Evolutionary conservation across 1,284 basidiomycete species (phyloP).

Genomic region (Amylostereum areolatum): DNA sequence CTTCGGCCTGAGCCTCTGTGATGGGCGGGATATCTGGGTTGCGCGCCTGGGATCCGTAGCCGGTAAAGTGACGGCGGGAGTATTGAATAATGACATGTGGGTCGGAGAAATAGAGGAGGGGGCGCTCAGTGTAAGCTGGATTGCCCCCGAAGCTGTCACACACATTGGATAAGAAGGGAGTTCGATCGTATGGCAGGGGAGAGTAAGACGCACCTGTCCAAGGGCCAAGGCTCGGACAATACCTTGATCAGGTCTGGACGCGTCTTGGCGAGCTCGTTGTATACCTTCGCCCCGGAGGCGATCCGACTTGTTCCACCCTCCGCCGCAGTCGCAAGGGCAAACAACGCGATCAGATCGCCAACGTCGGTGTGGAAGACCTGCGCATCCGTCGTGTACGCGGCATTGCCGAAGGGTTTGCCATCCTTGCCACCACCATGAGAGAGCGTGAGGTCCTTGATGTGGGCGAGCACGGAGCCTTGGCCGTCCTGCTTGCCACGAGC

Average conservation of each 20-base stretch:
- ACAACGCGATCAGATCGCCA: slow-evolving; percentile 37
- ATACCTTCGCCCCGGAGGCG: slow-evolving; percentile 34
- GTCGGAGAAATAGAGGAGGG: slow-evolving; percentile 34
- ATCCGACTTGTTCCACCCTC: slow-evolving; percentile 40
- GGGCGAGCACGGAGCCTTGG: slow-evolving; percentile 34
- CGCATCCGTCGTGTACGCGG: slow-evolving; percentile 42
- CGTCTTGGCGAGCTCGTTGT: slow-evolving; percentile 38
- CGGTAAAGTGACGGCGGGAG: slow-evolving; percentile 39
- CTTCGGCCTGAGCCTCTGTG: slow-evolving; percentile 43
- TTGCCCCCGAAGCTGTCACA: slow-evolving; percentile 35
- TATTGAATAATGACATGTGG: slow-evolving; percentile 39
- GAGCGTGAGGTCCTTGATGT: slow-evolving; percentile 40
- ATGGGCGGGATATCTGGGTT: slow-evolving; percentile 37
- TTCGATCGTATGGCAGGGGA: not conserved
- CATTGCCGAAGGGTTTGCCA: slow-evolving; percentile 27
- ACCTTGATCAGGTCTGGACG: slow-evolving; percentile 37
- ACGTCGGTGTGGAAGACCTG: slow-evolving; percentile 44
- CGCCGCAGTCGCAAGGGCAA: slow-evolving; percentile 33
- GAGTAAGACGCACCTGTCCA: slow-evolving; percentile 29
- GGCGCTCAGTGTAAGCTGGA: slow-evolving; percentile 30
- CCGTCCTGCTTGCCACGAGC: slow-evolving; percentile 36
- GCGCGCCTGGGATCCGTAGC: slow-evolving; percentile 26
- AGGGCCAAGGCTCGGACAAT: slow-evolving; percentile 34
- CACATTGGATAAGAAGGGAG: slow-evolving; percentile 2
- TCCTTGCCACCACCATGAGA: slow-evolving; percentile 31